Evolutionary conservation across 2,329 filamentous ascomycete species (phyloP), one percentile per base, ranked within the genome.

Genomic region (Alternaria sp.): DNA sequence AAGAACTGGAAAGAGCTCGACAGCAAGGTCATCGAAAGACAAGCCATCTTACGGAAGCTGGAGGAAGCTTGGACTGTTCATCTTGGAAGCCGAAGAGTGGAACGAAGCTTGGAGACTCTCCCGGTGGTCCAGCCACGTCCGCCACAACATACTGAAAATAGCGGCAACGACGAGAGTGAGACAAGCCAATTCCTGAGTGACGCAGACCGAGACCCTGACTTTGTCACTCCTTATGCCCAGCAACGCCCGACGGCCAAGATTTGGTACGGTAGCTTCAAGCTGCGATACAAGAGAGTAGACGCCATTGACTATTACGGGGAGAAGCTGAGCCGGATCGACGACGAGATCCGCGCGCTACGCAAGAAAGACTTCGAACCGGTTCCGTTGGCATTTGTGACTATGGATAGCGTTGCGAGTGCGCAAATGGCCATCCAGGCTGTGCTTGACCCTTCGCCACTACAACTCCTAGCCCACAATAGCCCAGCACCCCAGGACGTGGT

Each of bases 361-460:
- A 86, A 87, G 70, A 91, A 91, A 75, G 85, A 90, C 3, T 98
- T 93, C 69, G 80, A 84, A 5, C 84, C 95, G 0, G 93, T 89
- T 0, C 90, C 94, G 48, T 85, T 96, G 60, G 96, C 96, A 1
- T 97, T 99, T 76, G 91, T 99, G 37, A 98, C 95, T 0, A 96
- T 99, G 92, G 92, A 97, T 79, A 95, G 92, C 3, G 95, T 97
- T 49, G 91, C 93, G 13, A 90, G 93, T 21, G 87, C 86, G 63
- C 95, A 99, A 80, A 97, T 98, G 93, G 92, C 93, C 24, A 92
- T 97, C 41, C 95, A 99, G 78, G 93, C 95, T 4, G 89, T 96
- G 10, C 87, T 99, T 52, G 94, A 98, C 72, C 93, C 95, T 3
- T 89, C 91, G 10, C 95, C 96, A 0, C 89, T 93, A 57, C 90